Percentiles rank a stretch among this genome's conserved stretches.
Conservation (phyloP, 257 asterid species). For the Lithospermum erythrorhizon region DNA sequence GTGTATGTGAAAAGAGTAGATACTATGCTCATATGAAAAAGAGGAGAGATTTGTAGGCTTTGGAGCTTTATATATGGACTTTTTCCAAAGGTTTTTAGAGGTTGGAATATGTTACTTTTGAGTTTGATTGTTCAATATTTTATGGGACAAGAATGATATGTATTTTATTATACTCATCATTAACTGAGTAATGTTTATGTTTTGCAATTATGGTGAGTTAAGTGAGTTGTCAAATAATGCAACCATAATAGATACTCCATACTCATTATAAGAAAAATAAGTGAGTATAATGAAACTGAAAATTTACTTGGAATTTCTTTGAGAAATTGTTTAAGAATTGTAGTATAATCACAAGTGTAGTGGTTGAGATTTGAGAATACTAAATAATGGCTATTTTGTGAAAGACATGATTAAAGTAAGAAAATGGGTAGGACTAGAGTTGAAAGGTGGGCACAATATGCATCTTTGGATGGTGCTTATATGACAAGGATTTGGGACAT, state of each 20-base stretch:
- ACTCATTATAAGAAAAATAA: too few species aligned
- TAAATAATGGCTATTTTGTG: constrained; percentile 6
- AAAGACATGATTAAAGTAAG: constrained; percentile 10
- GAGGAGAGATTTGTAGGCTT: constrained; percentile 7
- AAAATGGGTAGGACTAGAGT: constrained; percentile 10
- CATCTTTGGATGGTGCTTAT: constrained; percentile 2
- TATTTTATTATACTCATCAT: too few species aligned
- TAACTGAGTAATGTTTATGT: too few species aligned
- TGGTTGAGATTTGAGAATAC: neutral
- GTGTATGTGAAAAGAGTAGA: constrained; percentile 1
- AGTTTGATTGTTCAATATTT: neutral
- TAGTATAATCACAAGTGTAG: neutral
- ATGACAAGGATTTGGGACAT: constrained; percentile 1
- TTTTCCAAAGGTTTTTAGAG: too few species aligned
- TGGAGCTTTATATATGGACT: neutral
- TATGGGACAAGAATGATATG: neutral
- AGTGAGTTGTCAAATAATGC: too few species aligned
- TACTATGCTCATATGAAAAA: too few species aligned
- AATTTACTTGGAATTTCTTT: too few species aligned
- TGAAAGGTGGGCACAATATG: constrained; percentile 13
- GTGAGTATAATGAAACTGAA: too few species aligned
- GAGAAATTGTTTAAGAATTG: too few species aligned
- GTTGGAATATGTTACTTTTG: neutral
- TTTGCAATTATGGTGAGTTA: too few species aligned
- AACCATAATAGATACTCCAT: too few species aligned